Evolutionary conservation across 2,329 filamentous ascomycete species (phyloP), one percentile per base, ranked within the genome.

Genomic region (Mycosphaerella sp.): DNA sequence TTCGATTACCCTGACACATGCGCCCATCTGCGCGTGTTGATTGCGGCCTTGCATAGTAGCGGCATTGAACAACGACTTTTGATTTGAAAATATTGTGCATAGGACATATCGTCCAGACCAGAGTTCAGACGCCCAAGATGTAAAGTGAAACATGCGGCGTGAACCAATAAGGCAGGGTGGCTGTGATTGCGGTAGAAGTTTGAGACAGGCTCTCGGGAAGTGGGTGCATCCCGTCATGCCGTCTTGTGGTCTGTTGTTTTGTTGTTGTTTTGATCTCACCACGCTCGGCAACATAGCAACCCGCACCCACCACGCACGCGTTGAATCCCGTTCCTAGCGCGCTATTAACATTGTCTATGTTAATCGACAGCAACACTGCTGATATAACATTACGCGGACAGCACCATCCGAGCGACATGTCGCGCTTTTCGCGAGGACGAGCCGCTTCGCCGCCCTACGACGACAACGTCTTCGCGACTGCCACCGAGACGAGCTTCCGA

Each of bases 401-500:
- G 21, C 21, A 25, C 7, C 21, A 10, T 34, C 30, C 30, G 3
- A n/a, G 30, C 30, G 30, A 34, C 30, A 53, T 53, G 50, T 53
- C 45, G 50, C 50, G 45, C 44, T 45, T 49, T 35, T 44, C n/a
- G 18, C 40, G 44, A 21, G 44, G 43, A 28, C 52, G 51, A 42
- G 39, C 48, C 25, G 53, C 52, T 49, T 56, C 54, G 9, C 51
- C 46, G 30, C 45, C 43, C 39, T 14, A 41, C 40, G 44, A 52
- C 43, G 43, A 47, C 44, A 37, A 41, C 47, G 36, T 53, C 37
- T 59, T 54, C 43, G 46, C 55, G 18, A 59, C 58, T 27, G 58
- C 56, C 16, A 58, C 55, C 16, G 52, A 50, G 41, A 59, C 56
- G 32, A 59, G 58, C 49, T 58, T 59, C 42, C 42, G 54, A 35